phyloP scores from a whole-genome alignment of 805 yeast genomes.

The Saccharomycopsis babjevae region DNA sequence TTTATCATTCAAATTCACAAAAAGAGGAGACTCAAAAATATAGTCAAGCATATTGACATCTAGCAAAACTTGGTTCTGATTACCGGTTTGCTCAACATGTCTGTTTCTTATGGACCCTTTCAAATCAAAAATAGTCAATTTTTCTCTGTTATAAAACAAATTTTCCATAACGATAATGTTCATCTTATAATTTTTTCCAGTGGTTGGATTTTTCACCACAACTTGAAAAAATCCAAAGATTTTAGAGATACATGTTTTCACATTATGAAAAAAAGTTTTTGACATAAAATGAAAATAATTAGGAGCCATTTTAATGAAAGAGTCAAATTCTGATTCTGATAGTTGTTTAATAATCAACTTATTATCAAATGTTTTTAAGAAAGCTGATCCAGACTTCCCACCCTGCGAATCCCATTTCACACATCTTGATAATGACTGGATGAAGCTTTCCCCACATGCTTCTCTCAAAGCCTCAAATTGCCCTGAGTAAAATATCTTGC shows the following conservation, averaged over 20 bases:
- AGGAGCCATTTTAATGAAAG: conserved; percentile 92
- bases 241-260: conserved; percentile 91
- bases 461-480: conserved; percentile 91
- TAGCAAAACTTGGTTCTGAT: conserved; percentile 82
- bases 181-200: conserved; percentile 71
- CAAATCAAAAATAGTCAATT: conserved; percentile 82
- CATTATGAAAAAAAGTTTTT: conserved; percentile 86
- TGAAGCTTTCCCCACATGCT: conserved; percentile 70
- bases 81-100: conserved; percentile 93
- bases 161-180: conserved; percentile 95
- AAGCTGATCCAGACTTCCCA: conserved; percentile 93
- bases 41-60: conserved; percentile 99
- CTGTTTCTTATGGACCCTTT: conserved; percentile 98
- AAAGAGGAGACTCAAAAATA: conserved; percentile 90
- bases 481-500: conserved; percentile 91
- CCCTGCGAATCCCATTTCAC: conserved; percentile 94
- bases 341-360: conserved; percentile 83
- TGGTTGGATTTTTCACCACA: conserved; percentile 67
- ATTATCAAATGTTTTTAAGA: conserved; percentile 84
- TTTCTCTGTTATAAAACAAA: conserved; percentile 72
- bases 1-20: conserved; percentile 87
- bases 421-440: conserved; percentile 88
- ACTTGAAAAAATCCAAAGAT: conserved; percentile 94
- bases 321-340: conserved; percentile 79
- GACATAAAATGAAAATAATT: conserved; percentile 93